Evolutionary conservation across 106 monocot species (phyloP).

Genomic region (Dendrobium chrysotoxum): DNA sequence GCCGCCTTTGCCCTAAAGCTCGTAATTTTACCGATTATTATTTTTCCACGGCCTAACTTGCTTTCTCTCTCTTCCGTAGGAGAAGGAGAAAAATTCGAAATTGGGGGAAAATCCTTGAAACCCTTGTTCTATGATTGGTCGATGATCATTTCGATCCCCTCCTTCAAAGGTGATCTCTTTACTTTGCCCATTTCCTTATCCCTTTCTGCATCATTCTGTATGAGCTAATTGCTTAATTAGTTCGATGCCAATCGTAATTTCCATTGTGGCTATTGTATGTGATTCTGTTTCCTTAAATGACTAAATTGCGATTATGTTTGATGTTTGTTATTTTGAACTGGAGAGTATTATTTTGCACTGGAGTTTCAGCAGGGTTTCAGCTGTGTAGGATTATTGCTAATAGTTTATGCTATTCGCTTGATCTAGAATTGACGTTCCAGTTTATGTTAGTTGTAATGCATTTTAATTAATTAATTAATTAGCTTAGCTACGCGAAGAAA

Average conservation of each 20-base stretch:
- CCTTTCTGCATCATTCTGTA: not conserved
- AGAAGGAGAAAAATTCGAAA: not conserved
- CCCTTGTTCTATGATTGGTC: not conserved
- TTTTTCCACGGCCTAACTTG: not conserved
- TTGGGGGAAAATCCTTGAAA: not conserved
- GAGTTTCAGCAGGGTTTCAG: not conserved
- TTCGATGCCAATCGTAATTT: not conserved
- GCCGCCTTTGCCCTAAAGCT: not conserved
- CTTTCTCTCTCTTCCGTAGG: not conserved
- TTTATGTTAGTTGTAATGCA: not conserved
- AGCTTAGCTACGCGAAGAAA: not conserved
- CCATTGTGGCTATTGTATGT: not conserved
- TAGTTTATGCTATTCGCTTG: not conserved
- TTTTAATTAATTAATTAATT: constrained; percentile 2
- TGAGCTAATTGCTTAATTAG: not conserved
- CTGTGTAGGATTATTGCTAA: not conserved
- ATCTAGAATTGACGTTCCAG: not conserved
- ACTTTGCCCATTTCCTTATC: not conserved
- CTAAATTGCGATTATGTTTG: not conserved
- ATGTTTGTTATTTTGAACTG: not conserved
- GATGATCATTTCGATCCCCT: constrained; percentile 4
- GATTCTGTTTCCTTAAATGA: not conserved
- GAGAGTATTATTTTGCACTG: not conserved
- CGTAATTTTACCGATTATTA: not conserved
- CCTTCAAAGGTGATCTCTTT: not conserved